phyloP scores from a whole-genome alignment of 805 yeast species.

The Lipomyces orientalis region DNA sequence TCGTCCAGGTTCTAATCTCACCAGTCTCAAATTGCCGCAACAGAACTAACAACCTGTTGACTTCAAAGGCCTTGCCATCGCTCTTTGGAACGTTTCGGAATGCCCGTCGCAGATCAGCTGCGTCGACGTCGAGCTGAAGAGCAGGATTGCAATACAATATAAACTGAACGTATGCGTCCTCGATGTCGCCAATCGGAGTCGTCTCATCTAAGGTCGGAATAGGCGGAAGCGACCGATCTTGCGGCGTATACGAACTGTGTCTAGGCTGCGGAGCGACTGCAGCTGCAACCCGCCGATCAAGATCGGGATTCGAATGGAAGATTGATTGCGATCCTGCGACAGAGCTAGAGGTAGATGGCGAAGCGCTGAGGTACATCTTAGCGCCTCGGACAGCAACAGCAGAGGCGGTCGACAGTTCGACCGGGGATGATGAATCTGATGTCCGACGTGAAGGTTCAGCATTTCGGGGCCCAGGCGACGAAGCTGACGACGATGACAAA shows the following conservation, averaged over 20 bases:
- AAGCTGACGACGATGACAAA: not conserved
- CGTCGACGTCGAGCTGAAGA: slow-evolving; percentile 14
- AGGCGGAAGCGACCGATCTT: slow-evolving; percentile 23
- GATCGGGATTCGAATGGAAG: slow-evolving; percentile 33
- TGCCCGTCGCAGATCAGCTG: slow-evolving; percentile 30
- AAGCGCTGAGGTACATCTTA: slow-evolving; percentile 10
- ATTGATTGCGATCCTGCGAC: slow-evolving; percentile 21
- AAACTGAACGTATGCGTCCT: slow-evolving; percentile 28
- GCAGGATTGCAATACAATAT: slow-evolving; percentile 34
- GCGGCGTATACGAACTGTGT: slow-evolving; percentile 15
- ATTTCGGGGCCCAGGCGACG: slow-evolving; percentile 2
- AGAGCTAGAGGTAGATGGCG: slow-evolving; percentile 8
- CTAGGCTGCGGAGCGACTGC: not conserved
- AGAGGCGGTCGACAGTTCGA: slow-evolving; percentile 28
- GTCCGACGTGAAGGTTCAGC: not conserved
- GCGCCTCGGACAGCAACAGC: slow-evolving; percentile 34
- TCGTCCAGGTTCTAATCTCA: slow-evolving; percentile 36
- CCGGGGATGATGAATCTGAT: slow-evolving; percentile 8
- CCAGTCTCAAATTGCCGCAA: slow-evolving; percentile 32
- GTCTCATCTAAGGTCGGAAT: slow-evolving; percentile 11
- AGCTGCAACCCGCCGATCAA: slow-evolving; percentile 22
- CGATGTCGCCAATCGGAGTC: slow-evolving; percentile 14
- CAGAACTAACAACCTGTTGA: slow-evolving; percentile 23
- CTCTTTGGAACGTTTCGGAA: slow-evolving; percentile 36
- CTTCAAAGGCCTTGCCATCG: slow-evolving; percentile 32